Evolutionary conservation across 164 flowering plant genomes (phyloP).

Genomic region (Euptelea pleiosperma): DNA sequence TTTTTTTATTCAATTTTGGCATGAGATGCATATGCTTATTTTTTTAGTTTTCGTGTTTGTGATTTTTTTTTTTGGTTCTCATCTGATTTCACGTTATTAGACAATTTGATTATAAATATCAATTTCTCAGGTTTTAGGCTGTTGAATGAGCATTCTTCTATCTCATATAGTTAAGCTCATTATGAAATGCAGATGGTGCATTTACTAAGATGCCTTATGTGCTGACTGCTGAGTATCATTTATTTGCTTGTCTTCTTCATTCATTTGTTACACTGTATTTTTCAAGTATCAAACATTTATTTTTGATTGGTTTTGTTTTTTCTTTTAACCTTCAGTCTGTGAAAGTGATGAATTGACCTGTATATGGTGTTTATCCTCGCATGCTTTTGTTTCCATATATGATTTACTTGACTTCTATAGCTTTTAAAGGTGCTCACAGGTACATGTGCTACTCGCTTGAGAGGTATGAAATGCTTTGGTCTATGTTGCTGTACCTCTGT

Average conservation of each 20-base stretch:
- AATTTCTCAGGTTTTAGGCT: too few relatives aligned
- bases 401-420: slow-evolving; percentile 20
- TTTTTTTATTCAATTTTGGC: background rate
- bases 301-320: background rate
- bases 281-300: too few relatives aligned
- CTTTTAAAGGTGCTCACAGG: slow-evolving; percentile 27
- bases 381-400: too few relatives aligned
- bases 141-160: too few relatives aligned
- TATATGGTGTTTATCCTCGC: background rate
- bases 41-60: background rate
- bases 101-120: too few relatives aligned
- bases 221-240: background rate
- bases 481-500: slow-evolving; percentile 5
- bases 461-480: slow-evolving; percentile 34
- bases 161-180: too few relatives aligned
- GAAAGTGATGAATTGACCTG: too few relatives aligned
- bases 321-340: background rate
- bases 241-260: too few relatives aligned
- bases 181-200: background rate
- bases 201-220: background rate
- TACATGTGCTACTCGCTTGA: slow-evolving; percentile 29
- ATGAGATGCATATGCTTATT: background rate
- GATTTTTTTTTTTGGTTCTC: too few relatives aligned
- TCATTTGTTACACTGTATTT: too few relatives aligned
- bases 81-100: too few relatives aligned